phyloP scores from a whole-genome alignment of 495 filamentous ascomycete species.

The Xylaria flabelliformis region DNA sequence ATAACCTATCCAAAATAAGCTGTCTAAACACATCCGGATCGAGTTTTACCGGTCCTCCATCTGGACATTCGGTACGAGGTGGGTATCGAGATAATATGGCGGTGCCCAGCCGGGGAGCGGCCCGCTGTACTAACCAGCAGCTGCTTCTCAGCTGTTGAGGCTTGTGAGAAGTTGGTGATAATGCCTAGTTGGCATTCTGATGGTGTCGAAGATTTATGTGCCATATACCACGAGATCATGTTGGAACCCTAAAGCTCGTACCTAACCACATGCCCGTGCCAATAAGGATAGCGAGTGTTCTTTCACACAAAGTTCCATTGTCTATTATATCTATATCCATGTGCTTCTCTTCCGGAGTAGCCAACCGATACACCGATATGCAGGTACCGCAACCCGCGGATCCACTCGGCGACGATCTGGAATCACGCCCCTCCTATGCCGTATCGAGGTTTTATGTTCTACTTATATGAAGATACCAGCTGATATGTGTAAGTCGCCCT shows the following conservation, averaged over 20 bases:
- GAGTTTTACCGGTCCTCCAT: not conserved
- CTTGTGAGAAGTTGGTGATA: not conserved
- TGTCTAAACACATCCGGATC: not conserved
- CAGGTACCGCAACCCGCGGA: constrained; percentile 44
- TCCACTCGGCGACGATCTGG: constrained; percentile 29
- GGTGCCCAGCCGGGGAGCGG: constrained; percentile 11
- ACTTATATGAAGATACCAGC: not conserved
- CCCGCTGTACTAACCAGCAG: constrained; percentile 7
- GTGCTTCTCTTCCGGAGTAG: constrained; percentile 38
- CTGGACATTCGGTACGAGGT: not conserved
- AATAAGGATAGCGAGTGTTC: constrained; percentile 4
- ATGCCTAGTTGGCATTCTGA: not conserved
- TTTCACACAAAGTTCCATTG: not conserved
- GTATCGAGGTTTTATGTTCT: constrained; percentile 7
- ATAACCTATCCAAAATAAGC: not conserved
- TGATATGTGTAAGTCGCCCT: not conserved
- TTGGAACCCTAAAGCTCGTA: constrained; percentile 4
- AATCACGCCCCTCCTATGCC: constrained; percentile 16
- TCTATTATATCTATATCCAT: constrained; percentile 19
- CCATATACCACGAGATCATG: constrained; percentile 20
- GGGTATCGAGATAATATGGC: not conserved
- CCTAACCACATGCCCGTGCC: not conserved
- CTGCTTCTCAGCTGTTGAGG: constrained; percentile 5
- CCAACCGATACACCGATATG: constrained; percentile 46
- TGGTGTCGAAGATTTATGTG: constrained; percentile 14